Evolutionary conservation across 2,329 filamentous ascomycete genomes (phyloP).

Genomic region (Talaromyces sp.): DNA sequence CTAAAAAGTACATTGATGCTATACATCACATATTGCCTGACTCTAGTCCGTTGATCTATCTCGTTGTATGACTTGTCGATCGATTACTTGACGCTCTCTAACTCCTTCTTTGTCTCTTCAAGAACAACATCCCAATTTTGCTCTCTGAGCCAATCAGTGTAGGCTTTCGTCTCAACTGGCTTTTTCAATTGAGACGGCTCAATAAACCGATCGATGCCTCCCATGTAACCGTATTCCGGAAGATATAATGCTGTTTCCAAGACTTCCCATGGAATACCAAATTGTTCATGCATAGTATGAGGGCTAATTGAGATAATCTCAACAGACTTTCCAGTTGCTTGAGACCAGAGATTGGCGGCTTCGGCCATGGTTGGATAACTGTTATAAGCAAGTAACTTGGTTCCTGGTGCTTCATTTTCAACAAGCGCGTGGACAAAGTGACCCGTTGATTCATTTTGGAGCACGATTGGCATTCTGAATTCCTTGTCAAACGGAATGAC

Average conservation of each 20-base stretch:
- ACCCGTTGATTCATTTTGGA: slow-evolving; percentile 1
- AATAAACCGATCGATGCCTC: slow-evolving; percentile 25
- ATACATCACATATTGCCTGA: background rate
- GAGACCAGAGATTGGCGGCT: slow-evolving; percentile 37
- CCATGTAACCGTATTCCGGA: slow-evolving; percentile 43
- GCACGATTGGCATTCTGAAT: slow-evolving; percentile 11
- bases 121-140: slow-evolving; percentile 24
- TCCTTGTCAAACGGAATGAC: slow-evolving; percentile 8
- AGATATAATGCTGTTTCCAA: slow-evolving; percentile 40
- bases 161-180: slow-evolving; percentile 14
- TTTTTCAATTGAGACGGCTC: slow-evolving; percentile 40
- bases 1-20: background rate
- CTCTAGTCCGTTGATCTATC: background rate
- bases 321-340: slow-evolving; percentile 39
- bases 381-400: slow-evolving; percentile 15
- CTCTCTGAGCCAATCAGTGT: slow-evolving; percentile 27
- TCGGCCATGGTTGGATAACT: slow-evolving; percentile 38
- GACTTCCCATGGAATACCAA: slow-evolving; percentile 34
- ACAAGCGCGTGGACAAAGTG: slow-evolving; percentile 15
- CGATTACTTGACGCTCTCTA: background rate
- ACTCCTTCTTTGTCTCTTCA: background rate
- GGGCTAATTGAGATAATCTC: slow-evolving; percentile 30
- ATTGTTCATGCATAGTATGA: slow-evolving; percentile 34
- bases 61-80: background rate
- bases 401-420: slow-evolving; percentile 14